Base-by-base conservation (phyloP, 495 filamentous ascomycete species). In the Trichoderma asperelloides region DNA sequence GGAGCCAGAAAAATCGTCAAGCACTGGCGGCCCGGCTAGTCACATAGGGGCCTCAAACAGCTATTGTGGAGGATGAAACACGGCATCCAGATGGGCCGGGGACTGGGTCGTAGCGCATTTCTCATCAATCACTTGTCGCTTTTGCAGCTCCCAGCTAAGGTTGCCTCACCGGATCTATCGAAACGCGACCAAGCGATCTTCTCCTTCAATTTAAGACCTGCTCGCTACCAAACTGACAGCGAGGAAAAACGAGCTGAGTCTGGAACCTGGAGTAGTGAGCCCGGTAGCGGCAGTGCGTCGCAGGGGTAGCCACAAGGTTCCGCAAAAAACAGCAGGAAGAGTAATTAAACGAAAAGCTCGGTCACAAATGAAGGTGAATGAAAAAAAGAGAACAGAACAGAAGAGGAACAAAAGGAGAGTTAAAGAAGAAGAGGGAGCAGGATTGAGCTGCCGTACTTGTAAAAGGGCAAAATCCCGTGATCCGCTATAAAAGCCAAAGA, bases 41-140 rank as follows among this genome's bases (percentile, higher is more conserved):
- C 18, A 23, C 23, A 25, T 11, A 30, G 27, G 55, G 12, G 11
- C 27, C 25, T 60, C 55, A 60, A 60, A 60, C 55, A 23, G 55
- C 55, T 30, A 60, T 60, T 60, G 55, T 60, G 55, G 55, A 60
- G 55, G 55, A 55, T 60, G 55, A 60, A 60, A 60, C 55, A 60
- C 55, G 55, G 55, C 55, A 21, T 60, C 16, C 55, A 28, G 23
- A 30, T 60, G 55, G 55, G 55, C 55, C 55, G 55, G 49, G n/a
- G n/a, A 55, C 8, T 27, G 49, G 12, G n/a, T 25, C 23, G 55
- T 60, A 60, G 55, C 55, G 55, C 55, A 60, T 2, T 60, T 30
- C 55, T 28, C 25, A 60, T 27, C 27, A 4, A 60, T 60, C 27
- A 27, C 25, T 21, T 60, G 55, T 60, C 55, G 55, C 23, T 30